Conservation (phyloP, 2,329 filamentous ascomycete genomes). For the Dryadomyces sulphureus region DNA sequence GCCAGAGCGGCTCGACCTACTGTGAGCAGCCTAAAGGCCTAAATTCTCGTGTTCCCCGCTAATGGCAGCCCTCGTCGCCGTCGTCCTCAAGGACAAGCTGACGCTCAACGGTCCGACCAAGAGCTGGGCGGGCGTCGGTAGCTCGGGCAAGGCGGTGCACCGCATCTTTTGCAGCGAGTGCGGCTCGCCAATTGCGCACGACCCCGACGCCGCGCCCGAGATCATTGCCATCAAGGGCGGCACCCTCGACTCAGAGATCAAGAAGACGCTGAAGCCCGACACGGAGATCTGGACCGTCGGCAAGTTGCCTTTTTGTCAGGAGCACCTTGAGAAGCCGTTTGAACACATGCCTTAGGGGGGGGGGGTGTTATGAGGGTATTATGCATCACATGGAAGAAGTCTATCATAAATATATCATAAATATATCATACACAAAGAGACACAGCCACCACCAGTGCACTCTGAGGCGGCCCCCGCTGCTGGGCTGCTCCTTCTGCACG, state of each 20-base stretch:
- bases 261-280: constrained; percentile 53
- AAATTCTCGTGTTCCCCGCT: not conserved
- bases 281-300: constrained; percentile 56
- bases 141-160: constrained; percentile 48
- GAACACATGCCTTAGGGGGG: constrained; percentile 49
- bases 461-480: not conserved
- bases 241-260: constrained; percentile 46
- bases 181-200: constrained; percentile 55
- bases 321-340: constrained; percentile 48
- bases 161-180: constrained; percentile 57
- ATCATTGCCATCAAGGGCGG: constrained; percentile 58
- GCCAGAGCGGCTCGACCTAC: constrained; percentile 54
- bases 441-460: not conserved
- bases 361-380: too few relatives aligned
- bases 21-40: constrained; percentile 26
- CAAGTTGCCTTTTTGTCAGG: constrained; percentile 57
- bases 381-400: too few relatives aligned
- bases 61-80: constrained; percentile 42
- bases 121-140: constrained; percentile 44
- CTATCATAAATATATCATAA: not conserved
- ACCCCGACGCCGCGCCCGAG: constrained; percentile 53
- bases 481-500: constrained; percentile 37
- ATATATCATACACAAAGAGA: not conserved
- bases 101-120: constrained; percentile 49
- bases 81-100: constrained; percentile 52